Percentiles rank a stretch among this genome's conserved stretches.
Evolutionary conservation across 176 grass and related monocot genomes (phyloP).

Genomic region (Carex kokanica): DNA sequence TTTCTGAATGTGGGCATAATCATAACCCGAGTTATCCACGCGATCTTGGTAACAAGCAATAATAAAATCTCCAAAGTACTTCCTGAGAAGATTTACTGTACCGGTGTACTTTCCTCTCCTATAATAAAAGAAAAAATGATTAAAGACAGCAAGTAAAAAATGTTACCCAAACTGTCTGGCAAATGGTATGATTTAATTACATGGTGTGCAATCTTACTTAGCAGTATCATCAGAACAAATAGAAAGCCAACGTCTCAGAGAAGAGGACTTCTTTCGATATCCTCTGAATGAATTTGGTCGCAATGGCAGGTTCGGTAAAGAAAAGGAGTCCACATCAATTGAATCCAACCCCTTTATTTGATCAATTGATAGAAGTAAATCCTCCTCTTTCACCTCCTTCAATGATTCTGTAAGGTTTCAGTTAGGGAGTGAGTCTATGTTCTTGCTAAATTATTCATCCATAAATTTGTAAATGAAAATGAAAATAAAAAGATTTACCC

Average conservation of each 20-base stretch:
- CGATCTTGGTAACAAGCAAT: slow-evolving; percentile 76
- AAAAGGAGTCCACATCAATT: slow-evolving; percentile 44
- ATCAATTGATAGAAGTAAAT: slow-evolving; percentile 59
- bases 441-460: neutral
- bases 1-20: slow-evolving; percentile 61
- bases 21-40: slow-evolving; percentile 69
- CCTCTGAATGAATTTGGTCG: slow-evolving; percentile 72
- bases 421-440: slow-evolving; percentile 6
- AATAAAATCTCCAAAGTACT: slow-evolving; percentile 90
- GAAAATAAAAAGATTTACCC: neutral
- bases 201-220: slow-evolving; percentile 50
- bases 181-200: neutral
- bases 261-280: slow-evolving; percentile 77
- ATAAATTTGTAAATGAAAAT: neutral
- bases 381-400: slow-evolving; percentile 42
- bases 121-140: slow-evolving; percentile 23
- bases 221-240: slow-evolving; percentile 78
- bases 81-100: slow-evolving; percentile 66
- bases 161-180: neutral
- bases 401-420: slow-evolving; percentile 59
- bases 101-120: slow-evolving; percentile 80
- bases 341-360: slow-evolving; percentile 42
- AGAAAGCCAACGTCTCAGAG: slow-evolving; percentile 65
- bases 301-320: slow-evolving; percentile 66
- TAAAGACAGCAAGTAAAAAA: slow-evolving; percentile 9